A percentile compares a stretch with the other conserved stretches of the same genome.
phyloP scores from a whole-genome alignment of 2,329 filamentous ascomycete species.

The Diaporthe batatas region DNA sequence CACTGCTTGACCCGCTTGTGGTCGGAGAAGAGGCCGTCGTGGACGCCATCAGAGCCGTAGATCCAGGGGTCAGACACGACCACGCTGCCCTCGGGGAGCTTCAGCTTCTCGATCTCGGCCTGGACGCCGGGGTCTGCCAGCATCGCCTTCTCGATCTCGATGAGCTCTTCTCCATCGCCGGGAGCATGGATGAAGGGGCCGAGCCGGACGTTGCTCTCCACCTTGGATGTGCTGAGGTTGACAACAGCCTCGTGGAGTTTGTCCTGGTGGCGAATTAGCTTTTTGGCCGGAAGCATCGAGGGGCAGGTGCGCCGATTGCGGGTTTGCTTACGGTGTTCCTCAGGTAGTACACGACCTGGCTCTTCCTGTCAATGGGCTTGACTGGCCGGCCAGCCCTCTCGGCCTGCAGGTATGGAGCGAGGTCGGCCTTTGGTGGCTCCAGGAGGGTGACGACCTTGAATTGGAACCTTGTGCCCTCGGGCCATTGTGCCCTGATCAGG shows the following conservation, averaged over 20 bases:
- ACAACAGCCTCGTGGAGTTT: slow-evolving; percentile 72
- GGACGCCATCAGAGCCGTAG: slow-evolving; percentile 68
- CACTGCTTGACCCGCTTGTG: slow-evolving; percentile 69
- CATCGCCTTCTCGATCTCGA: slow-evolving; percentile 67
- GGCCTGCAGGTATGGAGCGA: slow-evolving; percentile 64
- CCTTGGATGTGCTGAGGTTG: slow-evolving; percentile 62
- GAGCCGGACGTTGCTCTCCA: slow-evolving; percentile 71
- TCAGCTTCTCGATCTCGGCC: slow-evolving; percentile 71
- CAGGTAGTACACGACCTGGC: slow-evolving; percentile 71
- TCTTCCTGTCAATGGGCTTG: slow-evolving; percentile 61
- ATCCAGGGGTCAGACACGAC: slow-evolving; percentile 75
- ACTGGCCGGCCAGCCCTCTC: slow-evolving; percentile 57
- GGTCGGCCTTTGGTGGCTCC: slow-evolving; percentile 67
- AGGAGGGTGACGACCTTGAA: slow-evolving; percentile 74
- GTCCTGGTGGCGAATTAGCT: slow-evolving; percentile 55
- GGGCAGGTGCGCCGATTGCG: not conserved
- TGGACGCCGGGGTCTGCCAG: slow-evolving; percentile 69
- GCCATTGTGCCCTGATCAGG: slow-evolving; percentile 68
- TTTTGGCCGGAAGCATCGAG: not conserved
- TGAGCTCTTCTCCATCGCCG: slow-evolving; percentile 71
- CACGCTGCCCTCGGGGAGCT: slow-evolving; percentile 70
- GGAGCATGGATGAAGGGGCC: slow-evolving; percentile 70
- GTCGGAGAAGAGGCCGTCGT: slow-evolving; percentile 60
- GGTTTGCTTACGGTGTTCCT: slow-evolving; percentile 65
- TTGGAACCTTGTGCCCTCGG: slow-evolving; percentile 65